These are phyloP conservation scores for Solanum chiquidenum DNA, from an alignment of 257 asterid genomes.

Conservation along the genomic window DNA sequence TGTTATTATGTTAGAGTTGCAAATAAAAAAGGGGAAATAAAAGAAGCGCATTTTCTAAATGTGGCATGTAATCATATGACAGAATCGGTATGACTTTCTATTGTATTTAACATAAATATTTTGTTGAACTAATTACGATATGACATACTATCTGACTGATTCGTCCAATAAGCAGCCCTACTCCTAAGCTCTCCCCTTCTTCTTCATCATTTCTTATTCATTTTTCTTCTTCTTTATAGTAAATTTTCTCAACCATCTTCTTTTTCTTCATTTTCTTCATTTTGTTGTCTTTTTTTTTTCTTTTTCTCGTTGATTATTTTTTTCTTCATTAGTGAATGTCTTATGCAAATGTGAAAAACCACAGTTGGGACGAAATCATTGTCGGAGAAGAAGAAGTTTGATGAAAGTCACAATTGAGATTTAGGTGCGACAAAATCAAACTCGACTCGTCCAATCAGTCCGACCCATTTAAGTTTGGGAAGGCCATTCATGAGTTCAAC, in stretches of 20 bases:
- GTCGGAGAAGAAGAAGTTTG: neutral
- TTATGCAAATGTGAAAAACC: neutral
- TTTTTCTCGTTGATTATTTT: neutral
- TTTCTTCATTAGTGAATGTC: neutral
- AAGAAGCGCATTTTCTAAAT: neutral
- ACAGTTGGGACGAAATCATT: neutral
- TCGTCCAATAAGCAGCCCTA: too few species aligned
- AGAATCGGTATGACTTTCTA: rapidly evolving
- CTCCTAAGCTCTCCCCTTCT: too few species aligned
- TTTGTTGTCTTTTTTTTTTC: too few species aligned
- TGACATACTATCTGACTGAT: too few species aligned
- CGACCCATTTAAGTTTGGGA: too few species aligned
- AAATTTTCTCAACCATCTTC: too few species aligned
- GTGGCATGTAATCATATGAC: neutral
- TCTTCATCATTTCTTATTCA: neutral
- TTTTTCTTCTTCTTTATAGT: neutral
- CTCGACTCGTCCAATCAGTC: rapidly evolving
- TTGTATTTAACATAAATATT: neutral
- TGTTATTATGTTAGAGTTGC: neutral
- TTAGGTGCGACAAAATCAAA: too few species aligned
- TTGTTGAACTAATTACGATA: neutral
- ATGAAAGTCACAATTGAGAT: neutral
- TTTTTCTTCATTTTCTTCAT: too few species aligned
- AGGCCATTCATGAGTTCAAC: neutral
- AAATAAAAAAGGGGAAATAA: too few species aligned